Evolutionary conservation across 371 early-diverging fungal species (phyloP).

Genomic region (Funneliformis caledonium): DNA sequence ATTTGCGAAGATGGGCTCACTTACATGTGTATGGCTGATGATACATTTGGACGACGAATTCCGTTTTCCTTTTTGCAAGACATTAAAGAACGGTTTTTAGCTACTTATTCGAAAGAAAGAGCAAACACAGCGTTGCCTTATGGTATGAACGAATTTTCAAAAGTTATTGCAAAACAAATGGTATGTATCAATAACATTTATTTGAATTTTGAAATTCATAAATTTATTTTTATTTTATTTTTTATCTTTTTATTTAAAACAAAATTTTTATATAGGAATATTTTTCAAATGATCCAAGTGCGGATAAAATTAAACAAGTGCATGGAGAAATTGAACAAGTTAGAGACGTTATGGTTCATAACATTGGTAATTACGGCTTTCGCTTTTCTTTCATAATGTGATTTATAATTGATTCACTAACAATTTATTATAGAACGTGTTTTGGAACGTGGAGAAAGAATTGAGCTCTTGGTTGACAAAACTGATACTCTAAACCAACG

Average conservation of each 20-base stretch:
- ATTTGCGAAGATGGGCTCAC: constrained; percentile 79
- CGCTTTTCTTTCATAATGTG: neutral
- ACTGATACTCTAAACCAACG: constrained; percentile 86
- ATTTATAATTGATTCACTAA: constrained; percentile 11
- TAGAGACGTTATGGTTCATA: constrained; percentile 93
- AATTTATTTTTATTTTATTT: neutral
- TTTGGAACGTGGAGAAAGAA: constrained; percentile 89
- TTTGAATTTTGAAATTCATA: no score
- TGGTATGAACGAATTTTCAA: constrained; percentile 84
- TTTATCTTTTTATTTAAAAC: neutral
- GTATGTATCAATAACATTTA: constrained; percentile 46
- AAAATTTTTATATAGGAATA: constrained; percentile 58
- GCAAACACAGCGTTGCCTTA: constrained; percentile 69
- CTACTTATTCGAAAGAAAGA: constrained; percentile 63
- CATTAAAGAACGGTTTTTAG: constrained; percentile 68
- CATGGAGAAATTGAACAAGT: constrained; percentile 92
- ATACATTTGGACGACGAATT: constrained; percentile 83
- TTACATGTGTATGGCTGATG: constrained; percentile 91
- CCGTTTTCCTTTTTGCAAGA: constrained; percentile 92
- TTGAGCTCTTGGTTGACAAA: constrained; percentile 90
- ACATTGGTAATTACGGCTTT: constrained; percentile 69
- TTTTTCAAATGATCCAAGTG: constrained; percentile 73
- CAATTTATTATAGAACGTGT: constrained; percentile 68
- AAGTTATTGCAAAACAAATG: constrained; percentile 81
- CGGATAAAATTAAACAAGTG: constrained; percentile 81